Evolutionary conservation across 2,329 filamentous ascomycete genomes (phyloP).

Genomic region (Ceratocystis papillata): DNA sequence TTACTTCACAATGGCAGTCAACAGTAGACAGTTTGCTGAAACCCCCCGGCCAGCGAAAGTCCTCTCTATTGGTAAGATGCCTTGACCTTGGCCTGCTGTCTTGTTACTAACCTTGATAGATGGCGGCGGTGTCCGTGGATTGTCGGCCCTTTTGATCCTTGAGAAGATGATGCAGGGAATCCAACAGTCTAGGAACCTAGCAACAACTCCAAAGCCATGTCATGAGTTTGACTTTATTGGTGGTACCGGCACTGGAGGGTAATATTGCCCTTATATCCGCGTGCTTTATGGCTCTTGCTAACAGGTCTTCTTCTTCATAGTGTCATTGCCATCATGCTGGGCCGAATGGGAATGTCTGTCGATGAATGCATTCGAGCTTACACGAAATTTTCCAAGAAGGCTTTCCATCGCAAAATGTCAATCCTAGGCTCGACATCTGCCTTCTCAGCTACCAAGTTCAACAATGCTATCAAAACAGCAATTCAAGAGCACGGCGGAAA

Average conservation of each 20-base stretch:
- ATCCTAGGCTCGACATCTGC: background rate
- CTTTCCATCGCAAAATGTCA: background rate
- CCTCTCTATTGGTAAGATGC: background rate
- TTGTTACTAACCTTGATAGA: constrained; percentile 21
- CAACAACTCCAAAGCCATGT: constrained; percentile 27
- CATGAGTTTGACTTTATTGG: constrained; percentile 30
- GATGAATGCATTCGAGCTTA: background rate
- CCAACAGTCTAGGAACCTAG: constrained; percentile 21
- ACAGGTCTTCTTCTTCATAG: background rate
- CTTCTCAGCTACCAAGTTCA: background rate
- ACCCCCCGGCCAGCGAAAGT: background rate
- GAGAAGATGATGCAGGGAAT: constrained; percentile 28
- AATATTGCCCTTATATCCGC: background rate
- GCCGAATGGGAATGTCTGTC: background rate
- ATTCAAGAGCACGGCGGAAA: background rate
- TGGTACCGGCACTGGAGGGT: constrained; percentile 30
- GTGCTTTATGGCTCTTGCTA: background rate
- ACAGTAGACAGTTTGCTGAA: too few species aligned
- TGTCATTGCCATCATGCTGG: background rate
- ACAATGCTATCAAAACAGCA: background rate
- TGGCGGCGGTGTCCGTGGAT: constrained; percentile 28
- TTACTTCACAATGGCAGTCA: too few species aligned
- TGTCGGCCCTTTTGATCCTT: constrained; percentile 29
- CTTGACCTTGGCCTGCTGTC: background rate
- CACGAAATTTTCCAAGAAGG: background rate